These are phyloP conservation scores for Penicillium glabrum DNA, from an alignment of 2,329 filamentous ascomycete species.

Conservation along the genomic window DNA sequence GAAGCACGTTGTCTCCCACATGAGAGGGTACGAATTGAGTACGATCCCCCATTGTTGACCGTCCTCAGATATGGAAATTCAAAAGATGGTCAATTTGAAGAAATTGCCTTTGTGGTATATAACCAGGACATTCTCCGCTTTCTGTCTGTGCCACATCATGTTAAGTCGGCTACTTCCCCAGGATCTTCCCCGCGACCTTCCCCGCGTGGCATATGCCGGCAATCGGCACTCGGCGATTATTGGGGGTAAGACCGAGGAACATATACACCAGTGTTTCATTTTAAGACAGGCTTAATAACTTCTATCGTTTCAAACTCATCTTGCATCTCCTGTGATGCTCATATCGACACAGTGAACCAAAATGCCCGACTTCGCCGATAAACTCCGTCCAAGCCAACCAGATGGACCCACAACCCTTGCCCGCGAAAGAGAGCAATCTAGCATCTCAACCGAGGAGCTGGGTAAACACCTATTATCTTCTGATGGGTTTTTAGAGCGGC, in stretches of 20 bases:
- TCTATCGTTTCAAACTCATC: neutral
- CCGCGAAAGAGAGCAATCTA: slow-evolving; percentile 47
- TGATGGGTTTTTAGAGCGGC: slow-evolving; percentile 50
- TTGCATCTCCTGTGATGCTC: neutral
- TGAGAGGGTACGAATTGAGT: slow-evolving; percentile 30
- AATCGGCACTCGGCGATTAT: slow-evolving; percentile 21
- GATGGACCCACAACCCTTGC: slow-evolving; percentile 49
- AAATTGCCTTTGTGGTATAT: neutral
- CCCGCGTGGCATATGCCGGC: slow-evolving; percentile 12
- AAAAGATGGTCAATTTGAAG: neutral
- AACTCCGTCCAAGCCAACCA: slow-evolving; percentile 47
- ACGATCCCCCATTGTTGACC: slow-evolving; percentile 19
- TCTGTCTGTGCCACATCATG: neutral
- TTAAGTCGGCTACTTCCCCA: slow-evolving; percentile 19
- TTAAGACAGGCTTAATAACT: neutral
- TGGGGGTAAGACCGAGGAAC: neutral
- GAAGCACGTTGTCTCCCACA: slow-evolving; percentile 29
- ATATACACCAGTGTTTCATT: neutral
- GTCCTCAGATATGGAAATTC: too few relatives aligned
- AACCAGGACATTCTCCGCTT: neutral
- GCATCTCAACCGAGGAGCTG: slow-evolving; percentile 46
- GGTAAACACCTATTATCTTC: slow-evolving; percentile 48
- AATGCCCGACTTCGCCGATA: slow-evolving; percentile 53
- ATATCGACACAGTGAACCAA: neutral
- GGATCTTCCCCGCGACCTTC: slow-evolving; percentile 11